Evolutionary conservation across 169 alveolate species (phyloP).

Genomic region (Eimeria brunetti): DNA sequence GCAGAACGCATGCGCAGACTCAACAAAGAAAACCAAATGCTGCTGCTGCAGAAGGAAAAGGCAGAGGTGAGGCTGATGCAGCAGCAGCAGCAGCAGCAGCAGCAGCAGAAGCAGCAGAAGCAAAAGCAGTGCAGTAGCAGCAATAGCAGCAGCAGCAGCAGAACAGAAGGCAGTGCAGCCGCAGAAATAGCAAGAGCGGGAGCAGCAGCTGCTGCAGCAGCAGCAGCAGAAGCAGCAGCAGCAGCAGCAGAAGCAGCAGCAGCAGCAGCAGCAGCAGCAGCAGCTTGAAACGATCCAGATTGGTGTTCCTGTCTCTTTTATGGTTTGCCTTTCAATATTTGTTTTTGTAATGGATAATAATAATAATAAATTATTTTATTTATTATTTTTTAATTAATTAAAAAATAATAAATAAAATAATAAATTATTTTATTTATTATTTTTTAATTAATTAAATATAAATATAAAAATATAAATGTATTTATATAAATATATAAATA

Average conservation of each 20-base stretch:
- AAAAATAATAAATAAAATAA: neutral
- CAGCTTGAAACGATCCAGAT: neutral
- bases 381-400: neutral
- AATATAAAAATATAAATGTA: neutral
- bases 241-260: neutral
- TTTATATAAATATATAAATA: neutral
- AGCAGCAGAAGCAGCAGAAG: too few relatives aligned
- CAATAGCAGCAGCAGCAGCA: neutral
- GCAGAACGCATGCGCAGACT: constrained; percentile 26
- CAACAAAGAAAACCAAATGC: neutral
- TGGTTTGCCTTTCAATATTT: neutral
- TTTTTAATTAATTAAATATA: neutral
- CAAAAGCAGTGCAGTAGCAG: neutral
- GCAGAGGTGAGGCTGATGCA: constrained; percentile 55
- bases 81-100: constrained; percentile 47
- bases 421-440: neutral
- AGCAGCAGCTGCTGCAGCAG: constrained; percentile 3
- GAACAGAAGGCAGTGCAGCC: neutral
- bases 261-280: neutral
- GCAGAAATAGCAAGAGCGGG: neutral
- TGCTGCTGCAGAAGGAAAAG: constrained; percentile 51
- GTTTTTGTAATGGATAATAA: neutral
- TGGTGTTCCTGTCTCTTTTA: neutral
- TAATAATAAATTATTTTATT: neutral
- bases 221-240: neutral